A percentile compares a stretch with the other conserved stretches of the same genome.
Conservation (phyloP, 1,284 basidiomycete genomes). For the Schizopora paradoxa region DNA sequence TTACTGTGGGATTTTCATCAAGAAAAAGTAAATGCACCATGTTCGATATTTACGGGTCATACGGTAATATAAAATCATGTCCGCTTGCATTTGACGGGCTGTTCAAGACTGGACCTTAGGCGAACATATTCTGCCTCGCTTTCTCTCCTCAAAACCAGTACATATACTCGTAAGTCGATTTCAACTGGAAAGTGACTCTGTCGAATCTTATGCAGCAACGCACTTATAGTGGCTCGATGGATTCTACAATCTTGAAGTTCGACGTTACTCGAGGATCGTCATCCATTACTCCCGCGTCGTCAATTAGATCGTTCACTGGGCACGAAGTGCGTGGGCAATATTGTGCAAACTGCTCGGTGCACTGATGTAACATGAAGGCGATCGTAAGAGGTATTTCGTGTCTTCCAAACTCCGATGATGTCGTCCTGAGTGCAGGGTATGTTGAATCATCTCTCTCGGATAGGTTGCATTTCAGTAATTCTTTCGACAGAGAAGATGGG, state of each 20-base stretch:
- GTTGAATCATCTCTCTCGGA: constrained; percentile 17
- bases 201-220: constrained; percentile 4
- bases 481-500: constrained; percentile 57
- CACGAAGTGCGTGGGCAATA: constrained; percentile 29
- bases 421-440: constrained; percentile 64
- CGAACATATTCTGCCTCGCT: constrained; percentile 62
- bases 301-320: constrained; percentile 23
- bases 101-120: constrained; percentile 29
- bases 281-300: constrained; percentile 21
- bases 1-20: constrained; percentile 69
- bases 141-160: constrained; percentile 61
- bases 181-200: too few relatives aligned
- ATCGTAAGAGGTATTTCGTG: constrained; percentile 56
- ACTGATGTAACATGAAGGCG: constrained; percentile 38
- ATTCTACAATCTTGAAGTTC: constrained; percentile 51
- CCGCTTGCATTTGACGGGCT: background rate
- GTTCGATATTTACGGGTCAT: constrained; percentile 44
- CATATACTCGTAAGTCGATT: constrained; percentile 52
- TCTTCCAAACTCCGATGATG: constrained; percentile 57
- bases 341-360: constrained; percentile 9
- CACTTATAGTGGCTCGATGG: constrained; percentile 53
- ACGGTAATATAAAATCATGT: constrained; percentile 30
- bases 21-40: constrained; percentile 46
- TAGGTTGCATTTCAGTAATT: constrained; percentile 7
- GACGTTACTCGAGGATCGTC: constrained; percentile 35